Evolutionary conservation across 2,329 filamentous ascomycete genomes (phyloP).

Genomic region (Phyllosticta capitalensis): DNA sequence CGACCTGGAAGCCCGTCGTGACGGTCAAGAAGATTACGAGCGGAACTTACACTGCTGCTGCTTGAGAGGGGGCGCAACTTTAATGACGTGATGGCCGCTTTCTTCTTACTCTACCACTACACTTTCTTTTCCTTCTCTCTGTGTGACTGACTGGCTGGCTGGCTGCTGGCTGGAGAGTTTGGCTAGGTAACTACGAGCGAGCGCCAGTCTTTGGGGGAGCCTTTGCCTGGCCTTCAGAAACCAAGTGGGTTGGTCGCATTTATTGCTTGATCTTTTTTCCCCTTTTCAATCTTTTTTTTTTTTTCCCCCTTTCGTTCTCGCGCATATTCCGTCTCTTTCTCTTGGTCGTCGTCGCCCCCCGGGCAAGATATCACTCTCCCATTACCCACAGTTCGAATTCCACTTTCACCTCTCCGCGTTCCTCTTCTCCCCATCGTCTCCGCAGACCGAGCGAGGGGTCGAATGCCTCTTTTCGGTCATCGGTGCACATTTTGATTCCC

Average conservation of each 20-base stretch:
- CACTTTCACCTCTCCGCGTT: background rate
- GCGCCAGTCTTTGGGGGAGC: too few relatives aligned
- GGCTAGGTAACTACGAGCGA: background rate
- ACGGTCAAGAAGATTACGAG: conserved; percentile 29
- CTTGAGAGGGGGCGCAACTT: background rate
- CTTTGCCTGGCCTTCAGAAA: background rate
- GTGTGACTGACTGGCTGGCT: background rate
- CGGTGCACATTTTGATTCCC: too few relatives aligned
- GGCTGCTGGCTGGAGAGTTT: background rate
- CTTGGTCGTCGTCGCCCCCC: background rate
- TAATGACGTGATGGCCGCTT: background rate
- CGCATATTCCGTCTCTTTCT: background rate
- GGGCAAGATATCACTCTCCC: background rate
- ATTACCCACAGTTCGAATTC: too few relatives aligned
- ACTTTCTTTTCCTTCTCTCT: background rate
- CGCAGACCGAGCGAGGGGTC: background rate
- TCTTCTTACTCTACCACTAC: background rate
- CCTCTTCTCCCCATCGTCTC: background rate
- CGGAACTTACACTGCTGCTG: conserved; percentile 22
- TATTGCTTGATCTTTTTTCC: background rate
- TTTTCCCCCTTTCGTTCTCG: background rate
- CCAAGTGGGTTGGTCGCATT: background rate
- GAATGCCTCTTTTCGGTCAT: background rate
- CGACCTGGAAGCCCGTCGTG: conserved; percentile 24
- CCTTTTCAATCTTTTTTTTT: background rate